phyloP scores from a whole-genome alignment of 2,329 filamentous ascomycete species.

The Xylariales sp. region DNA sequence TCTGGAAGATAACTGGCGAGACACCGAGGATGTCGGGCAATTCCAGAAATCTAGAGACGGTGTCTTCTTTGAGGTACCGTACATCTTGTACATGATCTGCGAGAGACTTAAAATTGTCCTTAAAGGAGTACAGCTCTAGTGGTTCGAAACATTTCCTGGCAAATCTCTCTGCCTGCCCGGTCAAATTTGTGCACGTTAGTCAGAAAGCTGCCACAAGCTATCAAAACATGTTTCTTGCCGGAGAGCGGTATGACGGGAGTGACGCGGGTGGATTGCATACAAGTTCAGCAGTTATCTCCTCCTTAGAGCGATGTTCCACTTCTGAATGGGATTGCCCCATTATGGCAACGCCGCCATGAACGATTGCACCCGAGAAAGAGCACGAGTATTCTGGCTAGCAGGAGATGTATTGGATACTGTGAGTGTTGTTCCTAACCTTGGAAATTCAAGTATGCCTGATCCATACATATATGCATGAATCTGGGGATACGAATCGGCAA shows the following conservation, averaged over 20 bases:
- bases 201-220: constrained; percentile 4
- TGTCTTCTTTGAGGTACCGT: constrained; percentile 66
- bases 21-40: constrained; percentile 66
- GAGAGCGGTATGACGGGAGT: too few relatives aligned
- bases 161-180: constrained; percentile 55
- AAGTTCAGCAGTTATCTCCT: constrained; percentile 47
- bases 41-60: constrained; percentile 67
- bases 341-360: not conserved
- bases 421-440: too few relatives aligned
- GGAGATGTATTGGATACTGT: too few relatives aligned
- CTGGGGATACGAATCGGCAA: too few relatives aligned
- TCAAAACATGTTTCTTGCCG: too few relatives aligned
- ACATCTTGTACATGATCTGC: constrained; percentile 60
- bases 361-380: too few relatives aligned
- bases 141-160: constrained; percentile 67
- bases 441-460: too few relatives aligned
- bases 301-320: constrained; percentile 42
- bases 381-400: too few relatives aligned
- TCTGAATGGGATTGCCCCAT: constrained; percentile 52
- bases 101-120: constrained; percentile 67
- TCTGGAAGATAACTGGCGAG: constrained; percentile 66
- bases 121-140: constrained; percentile 69
- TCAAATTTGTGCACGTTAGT: not conserved
- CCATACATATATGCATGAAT: too few relatives aligned
- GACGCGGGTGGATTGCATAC: too few relatives aligned